Percentiles rank a stretch among this genome's conserved stretches.
Conservation (phyloP, 1,139 yeast genomes). For the Wickerhamomyces sp. region DNA sequence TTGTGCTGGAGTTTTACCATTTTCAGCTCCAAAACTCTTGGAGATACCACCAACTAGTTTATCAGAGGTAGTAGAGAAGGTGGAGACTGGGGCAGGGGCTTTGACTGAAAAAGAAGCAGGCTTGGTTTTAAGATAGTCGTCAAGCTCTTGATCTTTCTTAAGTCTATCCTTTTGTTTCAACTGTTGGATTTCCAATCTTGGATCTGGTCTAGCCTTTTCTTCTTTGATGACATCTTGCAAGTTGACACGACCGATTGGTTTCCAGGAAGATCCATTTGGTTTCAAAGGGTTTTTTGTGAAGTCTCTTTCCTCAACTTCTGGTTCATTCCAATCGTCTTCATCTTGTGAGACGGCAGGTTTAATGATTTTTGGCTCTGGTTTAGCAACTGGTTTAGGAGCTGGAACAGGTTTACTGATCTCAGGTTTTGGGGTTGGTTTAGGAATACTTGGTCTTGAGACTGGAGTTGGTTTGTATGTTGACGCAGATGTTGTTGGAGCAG, state of each 20-base stretch:
- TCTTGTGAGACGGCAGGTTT: slow-evolving; percentile 26
- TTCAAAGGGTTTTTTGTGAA: slow-evolving; percentile 56
- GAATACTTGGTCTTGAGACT: slow-evolving; percentile 1
- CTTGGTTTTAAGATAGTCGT: slow-evolving; percentile 38
- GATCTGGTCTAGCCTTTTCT: slow-evolving; percentile 34
- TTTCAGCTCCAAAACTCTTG: slow-evolving; percentile 64
- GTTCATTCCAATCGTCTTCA: slow-evolving; percentile 60
- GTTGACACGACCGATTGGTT: slow-evolving; percentile 56
- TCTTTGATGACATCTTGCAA: slow-evolving; percentile 34
- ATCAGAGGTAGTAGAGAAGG: slow-evolving; percentile 31
- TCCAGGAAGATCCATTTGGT: slow-evolving; percentile 42
- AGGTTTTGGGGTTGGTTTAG: slow-evolving; percentile 24
- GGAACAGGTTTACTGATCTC: not conserved
- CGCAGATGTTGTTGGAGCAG: slow-evolving; percentile 49
- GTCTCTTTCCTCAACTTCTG: slow-evolving; percentile 69
- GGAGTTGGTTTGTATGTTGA: slow-evolving; percentile 68
- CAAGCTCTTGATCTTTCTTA: slow-evolving; percentile 36
- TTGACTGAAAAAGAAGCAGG: slow-evolving; percentile 50
- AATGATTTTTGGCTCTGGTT: slow-evolving; percentile 5
- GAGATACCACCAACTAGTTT: slow-evolving; percentile 60
- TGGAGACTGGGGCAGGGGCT: slow-evolving; percentile 36
- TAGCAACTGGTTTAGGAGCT: slow-evolving; percentile 20
- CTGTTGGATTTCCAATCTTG: slow-evolving; percentile 32
- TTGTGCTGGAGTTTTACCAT: slow-evolving; percentile 92
- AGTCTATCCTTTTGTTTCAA: slow-evolving; percentile 42